A percentile compares a stretch with the other conserved stretches of the same genome.
phyloP scores from a whole-genome alignment of 2,329 filamentous ascomycete genomes.

The Penicillium concentricum region DNA sequence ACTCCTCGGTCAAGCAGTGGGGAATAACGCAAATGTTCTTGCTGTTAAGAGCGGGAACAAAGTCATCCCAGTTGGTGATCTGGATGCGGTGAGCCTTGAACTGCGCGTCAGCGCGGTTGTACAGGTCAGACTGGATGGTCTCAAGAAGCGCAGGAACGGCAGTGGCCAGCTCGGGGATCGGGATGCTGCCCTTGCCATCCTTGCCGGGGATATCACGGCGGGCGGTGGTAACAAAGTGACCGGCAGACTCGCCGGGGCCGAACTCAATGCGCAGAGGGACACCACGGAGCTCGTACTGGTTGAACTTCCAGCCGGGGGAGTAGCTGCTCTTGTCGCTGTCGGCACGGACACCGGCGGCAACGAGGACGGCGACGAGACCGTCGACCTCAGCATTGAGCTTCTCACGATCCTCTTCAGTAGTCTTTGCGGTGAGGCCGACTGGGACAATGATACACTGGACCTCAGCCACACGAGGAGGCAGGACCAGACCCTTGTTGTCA shows the following conservation, averaged over 20 bases:
- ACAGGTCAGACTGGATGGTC: constrained; percentile 83
- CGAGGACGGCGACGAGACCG: constrained; percentile 66
- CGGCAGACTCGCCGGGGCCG: constrained; percentile 88
- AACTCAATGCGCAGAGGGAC: constrained; percentile 93
- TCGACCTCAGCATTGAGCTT: constrained; percentile 75
- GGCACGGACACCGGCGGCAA: constrained; percentile 70
- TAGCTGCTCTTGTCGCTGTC: constrained; percentile 85
- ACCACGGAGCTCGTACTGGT: constrained; percentile 97
- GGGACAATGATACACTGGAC: constrained; percentile 84
- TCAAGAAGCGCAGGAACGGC: constrained; percentile 80
- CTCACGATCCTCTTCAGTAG: constrained; percentile 72
- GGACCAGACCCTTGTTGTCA: constrained; percentile 90
- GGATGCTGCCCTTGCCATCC: constrained; percentile 74
- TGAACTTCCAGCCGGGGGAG: constrained; percentile 95
- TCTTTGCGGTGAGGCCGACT: constrained; percentile 89
- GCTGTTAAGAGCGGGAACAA: constrained; percentile 81
- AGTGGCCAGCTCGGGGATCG: constrained; percentile 69
- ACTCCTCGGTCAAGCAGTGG: constrained; percentile 78
- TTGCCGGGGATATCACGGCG: constrained; percentile 72
- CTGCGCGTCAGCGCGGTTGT: constrained; percentile 69
- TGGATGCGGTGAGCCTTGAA: constrained; percentile 79
- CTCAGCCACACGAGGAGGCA: constrained; percentile 87
- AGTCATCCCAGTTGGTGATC: constrained; percentile 85
- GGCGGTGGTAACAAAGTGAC: constrained; percentile 78
- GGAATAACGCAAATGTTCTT: constrained; percentile 94